Conservation (phyloP, 2,329 filamentous ascomycete genomes). For the Cordyceps tenuipes region DNA sequence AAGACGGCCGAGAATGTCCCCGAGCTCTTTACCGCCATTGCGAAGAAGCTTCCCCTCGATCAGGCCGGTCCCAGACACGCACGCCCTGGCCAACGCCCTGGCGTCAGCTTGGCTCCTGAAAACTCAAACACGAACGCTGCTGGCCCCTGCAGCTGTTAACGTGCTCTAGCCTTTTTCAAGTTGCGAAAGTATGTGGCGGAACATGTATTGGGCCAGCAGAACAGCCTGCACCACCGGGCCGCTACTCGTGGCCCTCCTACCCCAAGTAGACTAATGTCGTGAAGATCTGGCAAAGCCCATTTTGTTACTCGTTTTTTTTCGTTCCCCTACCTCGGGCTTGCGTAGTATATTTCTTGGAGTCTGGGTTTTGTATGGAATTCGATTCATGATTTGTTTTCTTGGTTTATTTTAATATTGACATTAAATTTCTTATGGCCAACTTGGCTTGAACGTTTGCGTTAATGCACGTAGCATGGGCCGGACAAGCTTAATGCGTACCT, state of each 20-base stretch:
- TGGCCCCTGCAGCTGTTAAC: slow-evolving; percentile 49
- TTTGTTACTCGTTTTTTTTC: slow-evolving; percentile 1
- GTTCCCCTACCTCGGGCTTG: slow-evolving; percentile 19
- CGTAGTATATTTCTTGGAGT: slow-evolving; percentile 33
- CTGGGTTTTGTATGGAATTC: slow-evolving; percentile 30
- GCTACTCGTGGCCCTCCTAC: not conserved
- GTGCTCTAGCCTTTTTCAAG: not conserved
- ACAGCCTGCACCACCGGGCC: not conserved
- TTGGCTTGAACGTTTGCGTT: not conserved
- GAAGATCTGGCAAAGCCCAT: not conserved
- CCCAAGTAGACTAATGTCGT: slow-evolving; percentile 8
- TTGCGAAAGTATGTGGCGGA: not conserved
- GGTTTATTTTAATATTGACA: slow-evolving; percentile 17
- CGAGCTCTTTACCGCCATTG: slow-evolving; percentile 94
- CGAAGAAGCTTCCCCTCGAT: slow-evolving; percentile 93
- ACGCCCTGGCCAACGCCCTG: slow-evolving; percentile 53
- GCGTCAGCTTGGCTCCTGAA: slow-evolving; percentile 49
- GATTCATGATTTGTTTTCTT: slow-evolving; percentile 28
- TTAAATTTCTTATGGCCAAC: slow-evolving; percentile 7
- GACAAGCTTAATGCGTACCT: slow-evolving; percentile 7
- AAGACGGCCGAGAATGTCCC: slow-evolving; percentile 95
- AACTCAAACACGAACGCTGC: slow-evolving; percentile 48
- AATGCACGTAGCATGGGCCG: slow-evolving; percentile 1
- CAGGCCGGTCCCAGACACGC: slow-evolving; percentile 88
- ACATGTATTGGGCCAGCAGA: not conserved